phyloP scores from a whole-genome alignment of 2,329 filamentous ascomycete species.

The Stachybotrys chartarum region DNA sequence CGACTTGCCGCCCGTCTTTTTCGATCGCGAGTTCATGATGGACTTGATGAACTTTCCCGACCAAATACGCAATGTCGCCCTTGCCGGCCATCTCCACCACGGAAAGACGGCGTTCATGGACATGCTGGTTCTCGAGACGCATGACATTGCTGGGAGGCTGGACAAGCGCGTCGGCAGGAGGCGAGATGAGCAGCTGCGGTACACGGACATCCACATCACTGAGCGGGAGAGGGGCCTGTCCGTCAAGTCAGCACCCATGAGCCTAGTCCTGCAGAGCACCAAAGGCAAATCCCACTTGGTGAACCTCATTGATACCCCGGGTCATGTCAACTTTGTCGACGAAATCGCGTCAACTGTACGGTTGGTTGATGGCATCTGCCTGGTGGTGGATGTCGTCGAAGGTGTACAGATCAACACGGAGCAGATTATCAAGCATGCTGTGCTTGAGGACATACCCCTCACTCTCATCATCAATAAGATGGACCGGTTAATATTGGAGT shows the following conservation, averaged over 20 bases:
- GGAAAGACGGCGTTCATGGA: slow-evolving; percentile 98
- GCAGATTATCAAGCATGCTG: slow-evolving; percentile 92
- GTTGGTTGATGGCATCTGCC: slow-evolving; percentile 82
- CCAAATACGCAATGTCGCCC: slow-evolving; percentile 85
- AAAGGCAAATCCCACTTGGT: slow-evolving; percentile 92
- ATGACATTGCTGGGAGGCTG: slow-evolving; percentile 72
- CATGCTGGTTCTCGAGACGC: slow-evolving; percentile 93
- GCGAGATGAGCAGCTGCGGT: slow-evolving; percentile 83
- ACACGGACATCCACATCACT: slow-evolving; percentile 85
- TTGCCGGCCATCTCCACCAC: slow-evolving; percentile 91
- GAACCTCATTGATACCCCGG: slow-evolving; percentile 93
- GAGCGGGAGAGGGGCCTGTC: slow-evolving; percentile 88
- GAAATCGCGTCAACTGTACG: slow-evolving; percentile 86
- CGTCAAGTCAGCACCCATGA: slow-evolving; percentile 92
- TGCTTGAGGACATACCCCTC: slow-evolving; percentile 81
- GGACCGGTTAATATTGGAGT: slow-evolving; percentile 87
- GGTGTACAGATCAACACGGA: slow-evolving; percentile 99
- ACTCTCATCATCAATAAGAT: slow-evolving; percentile 95
- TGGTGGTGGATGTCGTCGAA: slow-evolving; percentile 94
- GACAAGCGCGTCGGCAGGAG: slow-evolving; percentile 76
- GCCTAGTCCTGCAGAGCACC: slow-evolving; percentile 76
- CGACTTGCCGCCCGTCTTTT: slow-evolving; percentile 81
- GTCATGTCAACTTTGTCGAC: slow-evolving; percentile 97
- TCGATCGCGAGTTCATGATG: slow-evolving; percentile 85
- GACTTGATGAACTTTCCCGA: slow-evolving; percentile 95